Evolutionary conservation across 2,329 filamentous ascomycete genomes (phyloP), one percentile per base, ranked within the genome.

Genomic region (Venturia effusa): DNA sequence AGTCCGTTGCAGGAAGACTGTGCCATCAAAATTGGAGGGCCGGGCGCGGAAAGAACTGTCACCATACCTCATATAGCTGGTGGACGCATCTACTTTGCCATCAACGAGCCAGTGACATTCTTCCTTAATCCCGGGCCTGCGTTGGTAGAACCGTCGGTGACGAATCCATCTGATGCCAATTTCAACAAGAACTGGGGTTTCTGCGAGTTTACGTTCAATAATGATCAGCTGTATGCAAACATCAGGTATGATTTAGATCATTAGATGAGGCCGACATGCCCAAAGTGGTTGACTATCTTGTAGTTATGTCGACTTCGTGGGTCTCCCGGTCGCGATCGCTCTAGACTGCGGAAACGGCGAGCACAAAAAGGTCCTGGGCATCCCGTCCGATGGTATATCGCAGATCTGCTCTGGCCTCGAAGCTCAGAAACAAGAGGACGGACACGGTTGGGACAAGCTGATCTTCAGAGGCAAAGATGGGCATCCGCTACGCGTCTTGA

Each of bases 91-190:
- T 92, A 87, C 85, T 88, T 90, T 73, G 84, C 80, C 64, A 78
- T 83, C 65, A 82, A 82, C 68, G 76, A 76, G 55, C 81, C 81
- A 48, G 79, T 92, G 59, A 84, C 80, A 0, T 92, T 92, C 74
- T 77, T 84, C 17, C 73, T 92, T 63, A 92, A 92, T 73, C 86
- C 84, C 1, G 85, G 84, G 19, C 86, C 88, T 6, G 86, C 84
- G 0, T 79, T 92, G 17, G 88, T 92, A 51, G 88, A 92, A 74
- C 89, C 89, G 0, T 87, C 85, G 13, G 84, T 87, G 32, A 87
- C 83, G 34, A 92, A 92, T 72, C 73, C 79, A 0, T 73, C 79
- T 69, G 79, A 81, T 64, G 76, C 76, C 1, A 80, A 80, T 67
- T 74, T 74, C 60, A 74, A 74, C 51, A 71, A 77, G 61, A 72